A percentile compares a stretch with the other conserved stretches of the same genome.
Conservation (phyloP, 257 asterid genomes). For the Verbena officinalis region DNA sequence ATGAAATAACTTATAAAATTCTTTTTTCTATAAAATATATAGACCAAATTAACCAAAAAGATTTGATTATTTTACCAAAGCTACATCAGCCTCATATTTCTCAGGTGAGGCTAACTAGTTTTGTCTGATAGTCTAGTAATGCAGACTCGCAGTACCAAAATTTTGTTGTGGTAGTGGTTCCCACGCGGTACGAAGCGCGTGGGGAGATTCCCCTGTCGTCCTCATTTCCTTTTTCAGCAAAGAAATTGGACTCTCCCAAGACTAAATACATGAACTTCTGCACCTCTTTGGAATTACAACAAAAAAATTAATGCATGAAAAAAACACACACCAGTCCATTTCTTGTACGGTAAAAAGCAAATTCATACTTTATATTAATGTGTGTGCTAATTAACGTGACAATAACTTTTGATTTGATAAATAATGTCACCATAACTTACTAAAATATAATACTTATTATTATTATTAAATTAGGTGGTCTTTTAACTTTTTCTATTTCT, state of each 20-base stretch:
- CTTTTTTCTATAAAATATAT: too few species aligned
- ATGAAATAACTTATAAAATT: too few species aligned
- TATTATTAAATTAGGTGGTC: too few species aligned
- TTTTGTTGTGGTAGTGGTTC: not conserved
- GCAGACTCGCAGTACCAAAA: not conserved
- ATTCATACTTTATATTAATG: too few species aligned
- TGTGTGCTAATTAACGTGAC: too few species aligned
- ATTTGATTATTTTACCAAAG: too few species aligned
- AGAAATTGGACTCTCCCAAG: constrained; percentile 42
- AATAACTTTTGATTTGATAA: too few species aligned
- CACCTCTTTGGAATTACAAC: constrained; percentile 51
- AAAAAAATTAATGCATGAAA: constrained; percentile 37
- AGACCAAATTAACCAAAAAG: too few species aligned
- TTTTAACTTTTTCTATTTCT: too few species aligned
- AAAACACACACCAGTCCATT: constrained; percentile 1
- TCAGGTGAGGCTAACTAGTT: constrained; percentile 37
- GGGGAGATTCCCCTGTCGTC: not conserved
- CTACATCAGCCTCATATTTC: not conserved
- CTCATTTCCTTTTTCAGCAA: constrained; percentile 33
- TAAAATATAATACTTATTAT: too few species aligned
- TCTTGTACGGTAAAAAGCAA: constrained; percentile 21
- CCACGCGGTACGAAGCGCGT: constrained; percentile 18
- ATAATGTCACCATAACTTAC: too few species aligned
- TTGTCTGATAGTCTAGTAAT: not conserved
- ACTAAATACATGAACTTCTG: constrained; percentile 58